These are phyloP conservation scores for Gypsophila paniculata DNA, from an alignment of 179 eudicot species.

Conservation along the genomic window DNA sequence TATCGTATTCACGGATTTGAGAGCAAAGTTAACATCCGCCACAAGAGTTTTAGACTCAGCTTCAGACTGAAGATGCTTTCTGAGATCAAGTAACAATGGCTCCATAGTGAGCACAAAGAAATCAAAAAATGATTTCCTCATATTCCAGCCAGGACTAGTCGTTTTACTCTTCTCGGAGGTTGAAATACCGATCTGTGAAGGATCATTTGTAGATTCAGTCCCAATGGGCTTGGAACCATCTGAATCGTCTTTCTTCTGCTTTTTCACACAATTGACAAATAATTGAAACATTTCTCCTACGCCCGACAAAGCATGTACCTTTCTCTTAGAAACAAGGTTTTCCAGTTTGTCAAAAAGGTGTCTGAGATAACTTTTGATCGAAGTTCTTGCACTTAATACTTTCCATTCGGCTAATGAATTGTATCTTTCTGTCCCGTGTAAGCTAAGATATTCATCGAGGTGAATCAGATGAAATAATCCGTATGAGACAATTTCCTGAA, in stretches of 20 bases:
- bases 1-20: slow-evolving; percentile 55
- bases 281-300: slow-evolving; percentile 65
- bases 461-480: slow-evolving; percentile 83
- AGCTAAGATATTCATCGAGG: slow-evolving; percentile 76
- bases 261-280: slow-evolving; percentile 56
- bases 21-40: slow-evolving; percentile 31
- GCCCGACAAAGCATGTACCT: slow-evolving; percentile 48
- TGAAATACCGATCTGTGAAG: slow-evolving; percentile 20
- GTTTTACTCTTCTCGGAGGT: slow-evolving; percentile 32
- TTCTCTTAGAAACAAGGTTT: slow-evolving; percentile 50
- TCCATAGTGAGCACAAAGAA: slow-evolving; percentile 70
- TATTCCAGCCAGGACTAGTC: slow-evolving; percentile 35
- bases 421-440: slow-evolving; percentile 58
- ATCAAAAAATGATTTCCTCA: slow-evolving; percentile 61
- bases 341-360: slow-evolving; percentile 80
- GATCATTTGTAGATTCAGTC: slow-evolving; percentile 24
- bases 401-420: slow-evolving; percentile 39
- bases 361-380: slow-evolving; percentile 74
- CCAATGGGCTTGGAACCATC: slow-evolving; percentile 32
- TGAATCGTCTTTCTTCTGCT: slow-evolving; percentile 41
- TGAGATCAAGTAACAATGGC: slow-evolving; percentile 51
- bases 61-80: slow-evolving; percentile 37
- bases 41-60: slow-evolving; percentile 35
- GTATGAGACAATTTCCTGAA: slow-evolving; percentile 59
- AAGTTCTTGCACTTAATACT: slow-evolving; percentile 36